Evolutionary conservation across 23 red algal species (phyloP), one percentile per base, ranked within the genome.

Genomic region (Agarophyton chilense): DNA sequence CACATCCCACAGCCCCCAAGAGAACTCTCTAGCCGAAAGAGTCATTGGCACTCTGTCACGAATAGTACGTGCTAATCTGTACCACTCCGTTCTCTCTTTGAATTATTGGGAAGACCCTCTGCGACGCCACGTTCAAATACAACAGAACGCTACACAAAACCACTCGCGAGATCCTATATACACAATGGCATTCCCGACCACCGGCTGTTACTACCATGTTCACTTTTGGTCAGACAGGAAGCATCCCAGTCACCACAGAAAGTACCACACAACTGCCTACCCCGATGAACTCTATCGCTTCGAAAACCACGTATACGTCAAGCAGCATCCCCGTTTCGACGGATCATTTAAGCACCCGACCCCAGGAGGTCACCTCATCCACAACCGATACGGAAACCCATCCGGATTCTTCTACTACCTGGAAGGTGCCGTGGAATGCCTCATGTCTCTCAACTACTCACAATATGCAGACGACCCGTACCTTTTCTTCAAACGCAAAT

Each of bases 351-450:
- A 78, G 51, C 10, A 78, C 45, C 11, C 10, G 13, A 64, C 47
- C 32, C n/a, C 28, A 10, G 58, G 38, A 19, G 49, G 73, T 7
- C 0, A 39, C 12, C 72, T 78, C 25, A 25, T 70, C 19, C 11
- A 41, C 9, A 90, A 90, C 72, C 70, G 78, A 36, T 90, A 90
- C n/a, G n/a, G n/a, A n/a, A n/a, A n/a, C n/a, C n/a, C n/a, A n/a
- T n/a, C n/a, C n/a, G n/a, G n/a, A n/a, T n/a, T n/a, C n/a, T n/a
- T n/a, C n/a, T n/a, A n/a, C n/a, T n/a, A n/a, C n/a, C n/a, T n/a
- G n/a, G n/a, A n/a, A n/a, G n/a, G n/a, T n/a, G n/a, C n/a, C n/a
- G n/a, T n/a, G n/a, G n/a, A n/a, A n/a, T n/a, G n/a, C n/a, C n/a
- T n/a, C n/a, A n/a, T n/a, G n/a, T n/a, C n/a, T n/a, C n/a, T n/a